Evolutionary conservation across 768 basidiomycete genomes (phyloP).

Genomic region (Boletus barrowsii): DNA sequence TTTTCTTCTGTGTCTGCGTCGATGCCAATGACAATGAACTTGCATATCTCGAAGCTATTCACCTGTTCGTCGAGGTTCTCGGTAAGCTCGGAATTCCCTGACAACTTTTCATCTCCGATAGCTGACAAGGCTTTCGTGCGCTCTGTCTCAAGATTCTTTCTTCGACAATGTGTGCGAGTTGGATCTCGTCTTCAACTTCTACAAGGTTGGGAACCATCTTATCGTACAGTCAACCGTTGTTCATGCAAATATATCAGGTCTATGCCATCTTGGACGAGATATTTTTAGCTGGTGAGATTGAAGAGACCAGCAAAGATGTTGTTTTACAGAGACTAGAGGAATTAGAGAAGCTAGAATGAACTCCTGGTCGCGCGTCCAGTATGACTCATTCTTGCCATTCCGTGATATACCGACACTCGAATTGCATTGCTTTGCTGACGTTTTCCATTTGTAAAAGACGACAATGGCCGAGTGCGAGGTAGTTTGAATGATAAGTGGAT

Average conservation of each 20-base stretch:
- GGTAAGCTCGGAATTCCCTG: constrained; percentile 48
- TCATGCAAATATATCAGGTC: constrained; percentile 50
- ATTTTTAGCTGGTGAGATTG: constrained; percentile 96
- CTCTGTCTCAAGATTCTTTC: constrained; percentile 70
- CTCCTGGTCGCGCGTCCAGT: constrained; percentile 3
- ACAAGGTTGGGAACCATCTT: constrained; percentile 59
- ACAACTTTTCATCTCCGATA: not conserved
- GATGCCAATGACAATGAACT: constrained; percentile 99
- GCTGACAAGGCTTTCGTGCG: not conserved
- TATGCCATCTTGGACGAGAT: constrained; percentile 98
- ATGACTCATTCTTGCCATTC: constrained; percentile 5
- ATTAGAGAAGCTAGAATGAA: constrained; percentile 87
- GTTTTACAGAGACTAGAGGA: constrained; percentile 88
- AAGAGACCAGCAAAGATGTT: constrained; percentile 97
- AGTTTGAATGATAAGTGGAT: not conserved
- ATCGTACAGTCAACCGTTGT: not conserved
- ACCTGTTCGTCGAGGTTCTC: constrained; percentile 96
- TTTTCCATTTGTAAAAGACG: constrained; percentile 7
- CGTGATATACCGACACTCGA: constrained; percentile 4
- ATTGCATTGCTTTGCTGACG: constrained; percentile 11
- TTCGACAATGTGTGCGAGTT: constrained; percentile 99
- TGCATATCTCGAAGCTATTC: constrained; percentile 95
- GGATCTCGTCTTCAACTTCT: constrained; percentile 98
- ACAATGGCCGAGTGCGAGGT: not conserved
- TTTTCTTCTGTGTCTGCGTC: constrained; percentile 97